Conservation (phyloP, 2,329 filamentous ascomycete genomes). For the Colletotrichum chrysophilum region DNA sequence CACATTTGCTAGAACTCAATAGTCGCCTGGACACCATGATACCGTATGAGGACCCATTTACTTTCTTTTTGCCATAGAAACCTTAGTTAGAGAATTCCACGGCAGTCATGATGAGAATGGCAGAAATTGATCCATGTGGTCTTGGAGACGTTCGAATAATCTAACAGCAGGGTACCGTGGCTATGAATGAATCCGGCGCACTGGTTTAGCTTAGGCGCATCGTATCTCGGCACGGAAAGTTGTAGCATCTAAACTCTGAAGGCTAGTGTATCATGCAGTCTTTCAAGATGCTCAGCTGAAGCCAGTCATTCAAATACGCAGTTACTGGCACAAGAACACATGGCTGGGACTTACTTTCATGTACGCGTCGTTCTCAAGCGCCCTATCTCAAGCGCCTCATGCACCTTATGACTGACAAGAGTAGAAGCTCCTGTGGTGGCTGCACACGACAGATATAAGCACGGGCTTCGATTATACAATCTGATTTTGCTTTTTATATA, state of each 20-base stretch:
- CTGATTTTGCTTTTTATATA: background rate
- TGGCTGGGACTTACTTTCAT: background rate
- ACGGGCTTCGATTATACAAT: background rate
- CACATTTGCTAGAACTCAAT: accelerated
- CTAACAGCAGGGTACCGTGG: background rate
- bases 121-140: background rate
- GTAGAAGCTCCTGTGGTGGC: background rate
- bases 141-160: background rate
- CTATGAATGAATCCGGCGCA: background rate
- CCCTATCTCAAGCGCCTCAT: background rate
- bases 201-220: background rate
- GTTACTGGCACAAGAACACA: background rate
- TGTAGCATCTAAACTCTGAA: background rate
- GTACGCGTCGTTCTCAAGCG: background rate
- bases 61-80: background rate
- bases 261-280: background rate
- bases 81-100: accelerated
- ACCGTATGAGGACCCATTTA: accelerated
- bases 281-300: background rate
- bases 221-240: background rate
- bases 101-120: background rate
- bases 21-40: background rate
- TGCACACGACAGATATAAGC: background rate
- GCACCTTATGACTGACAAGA: background rate
- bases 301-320: background rate